Percentiles rank a stretch among this genome's conserved stretches.
phyloP scores from a whole-genome alignment of 345 rosid species.

The Turnera subulata region DNA sequence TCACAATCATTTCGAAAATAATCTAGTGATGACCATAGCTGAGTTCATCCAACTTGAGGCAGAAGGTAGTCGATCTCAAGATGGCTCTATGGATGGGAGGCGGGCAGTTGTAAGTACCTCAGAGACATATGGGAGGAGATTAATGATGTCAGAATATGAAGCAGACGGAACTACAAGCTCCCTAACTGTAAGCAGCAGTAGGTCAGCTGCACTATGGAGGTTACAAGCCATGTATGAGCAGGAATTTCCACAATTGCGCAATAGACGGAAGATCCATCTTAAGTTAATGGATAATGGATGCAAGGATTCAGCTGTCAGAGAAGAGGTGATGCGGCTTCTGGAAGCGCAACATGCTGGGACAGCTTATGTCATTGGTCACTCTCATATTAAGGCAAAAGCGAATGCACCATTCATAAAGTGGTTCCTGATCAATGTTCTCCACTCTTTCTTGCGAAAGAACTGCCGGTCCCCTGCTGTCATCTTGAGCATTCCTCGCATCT shows the following conservation, averaged over 20 bases:
- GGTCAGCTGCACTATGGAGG: slow-evolving; percentile 50
- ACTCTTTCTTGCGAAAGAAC: slow-evolving; percentile 79
- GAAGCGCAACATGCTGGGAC: slow-evolving; percentile 75
- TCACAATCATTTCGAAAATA: slow-evolving; percentile 72
- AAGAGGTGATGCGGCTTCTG: slow-evolving; percentile 71
- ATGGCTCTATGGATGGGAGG: slow-evolving; percentile 59
- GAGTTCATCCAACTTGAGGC: slow-evolving; percentile 95
- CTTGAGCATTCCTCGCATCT: slow-evolving; percentile 78
- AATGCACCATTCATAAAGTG: slow-evolving; percentile 67
- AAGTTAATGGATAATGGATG: slow-evolving; percentile 53
- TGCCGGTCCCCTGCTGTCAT: slow-evolving; percentile 73
- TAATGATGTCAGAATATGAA: slow-evolving; percentile 44
- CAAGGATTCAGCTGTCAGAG: slow-evolving; percentile 58
- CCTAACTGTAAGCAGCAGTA: slow-evolving; percentile 48
- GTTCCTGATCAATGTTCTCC: slow-evolving; percentile 60
- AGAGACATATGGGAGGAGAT: slow-evolving; percentile 65
- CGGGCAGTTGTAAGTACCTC: slow-evolving; percentile 80
- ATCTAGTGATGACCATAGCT: slow-evolving; percentile 78
- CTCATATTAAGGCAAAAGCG: slow-evolving; percentile 65
- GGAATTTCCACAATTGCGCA: slow-evolving; percentile 50
- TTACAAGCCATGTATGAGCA: slow-evolving; percentile 57
- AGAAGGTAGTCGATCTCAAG: slow-evolving; percentile 51
- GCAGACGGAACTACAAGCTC: slow-evolving; percentile 33
- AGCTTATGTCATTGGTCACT: slow-evolving; percentile 73
- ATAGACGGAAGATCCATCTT: slow-evolving; percentile 45